A percentile compares a stretch with the other conserved stretches of the same genome.
Evolutionary conservation across 2,329 filamentous ascomycete species (phyloP).

Genomic region (Coleophoma eucalyptorum): DNA sequence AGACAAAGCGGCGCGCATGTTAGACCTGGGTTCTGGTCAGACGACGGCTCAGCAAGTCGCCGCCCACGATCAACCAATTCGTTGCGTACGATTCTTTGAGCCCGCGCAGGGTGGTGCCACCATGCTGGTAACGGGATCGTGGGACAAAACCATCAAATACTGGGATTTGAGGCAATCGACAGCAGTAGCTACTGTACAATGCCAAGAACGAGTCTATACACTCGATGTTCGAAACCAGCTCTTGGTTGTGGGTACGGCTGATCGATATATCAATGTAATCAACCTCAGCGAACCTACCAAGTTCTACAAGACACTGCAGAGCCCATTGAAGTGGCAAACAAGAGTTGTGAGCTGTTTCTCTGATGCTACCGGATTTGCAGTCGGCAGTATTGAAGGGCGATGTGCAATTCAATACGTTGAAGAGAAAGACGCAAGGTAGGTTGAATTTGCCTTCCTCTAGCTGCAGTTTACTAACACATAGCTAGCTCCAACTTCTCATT

Average conservation of each 20-base stretch:
- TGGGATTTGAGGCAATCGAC: conserved; percentile 71
- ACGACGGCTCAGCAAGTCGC: conserved; percentile 66
- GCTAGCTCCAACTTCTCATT: conserved; percentile 90
- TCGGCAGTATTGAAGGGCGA: conserved; percentile 93
- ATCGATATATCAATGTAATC: conserved; percentile 94
- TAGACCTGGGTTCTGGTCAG: conserved; percentile 70
- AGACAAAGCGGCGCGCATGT: conserved; percentile 85
- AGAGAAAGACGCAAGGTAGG: conserved; percentile 79
- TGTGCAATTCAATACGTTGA: conserved; percentile 99
- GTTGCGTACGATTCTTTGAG: conserved; percentile 75
- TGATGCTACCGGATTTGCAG: conserved; percentile 86
- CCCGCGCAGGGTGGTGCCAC: conserved; percentile 56
- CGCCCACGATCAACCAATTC: conserved; percentile 80
- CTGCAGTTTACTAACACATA: conserved; percentile 7
- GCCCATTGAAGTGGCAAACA: conserved; percentile 97
- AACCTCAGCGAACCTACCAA: conserved; percentile 84
- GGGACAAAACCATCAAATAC: conserved; percentile 89
- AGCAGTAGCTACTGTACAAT: conserved; percentile 62
- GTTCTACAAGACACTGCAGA: conserved; percentile 95
- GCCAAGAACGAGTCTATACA: conserved; percentile 79
- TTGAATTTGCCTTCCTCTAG: conserved; percentile 3
- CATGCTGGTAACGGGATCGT: conserved; percentile 88
- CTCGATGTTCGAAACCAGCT: conserved; percentile 90
- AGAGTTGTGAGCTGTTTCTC: conserved; percentile 92
- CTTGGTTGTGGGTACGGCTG: conserved; percentile 87